phyloP scores from a whole-genome alignment of 2,329 filamentous ascomycete genomes.

The Xylogone sp. region DNA sequence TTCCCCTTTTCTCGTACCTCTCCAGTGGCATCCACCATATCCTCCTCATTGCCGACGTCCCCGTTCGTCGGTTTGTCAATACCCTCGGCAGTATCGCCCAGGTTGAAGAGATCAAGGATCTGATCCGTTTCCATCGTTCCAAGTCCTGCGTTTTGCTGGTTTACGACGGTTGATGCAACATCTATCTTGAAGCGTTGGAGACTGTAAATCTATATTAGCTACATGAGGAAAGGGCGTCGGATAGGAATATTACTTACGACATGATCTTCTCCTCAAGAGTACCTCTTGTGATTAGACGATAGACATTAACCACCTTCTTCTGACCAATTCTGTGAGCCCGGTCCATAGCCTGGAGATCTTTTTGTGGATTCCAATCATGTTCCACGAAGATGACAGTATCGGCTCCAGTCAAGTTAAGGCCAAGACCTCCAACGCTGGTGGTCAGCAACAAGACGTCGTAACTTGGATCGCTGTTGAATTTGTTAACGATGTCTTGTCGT shows the following conservation, averaged over 20 bases:
- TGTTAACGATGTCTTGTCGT: constrained; percentile 96
- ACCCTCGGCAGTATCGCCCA: constrained; percentile 72
- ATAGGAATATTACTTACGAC: constrained; percentile 45
- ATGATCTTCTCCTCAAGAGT: constrained; percentile 98
- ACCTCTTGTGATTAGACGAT: constrained; percentile 90
- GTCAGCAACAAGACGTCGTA: constrained; percentile 94
- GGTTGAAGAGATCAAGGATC: constrained; percentile 92
- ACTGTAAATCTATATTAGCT: constrained; percentile 40
- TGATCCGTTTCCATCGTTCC: constrained; percentile 96
- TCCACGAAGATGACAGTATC: constrained; percentile 99
- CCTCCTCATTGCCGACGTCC: constrained; percentile 60
- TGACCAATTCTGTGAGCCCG: constrained; percentile 96
- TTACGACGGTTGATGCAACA: constrained; percentile 95
- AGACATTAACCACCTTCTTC: constrained; percentile 99
- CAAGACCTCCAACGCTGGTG: constrained; percentile 90
- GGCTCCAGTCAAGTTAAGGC: constrained; percentile 91
- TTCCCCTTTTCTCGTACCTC: constrained; percentile 93
- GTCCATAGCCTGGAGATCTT: constrained; percentile 98
- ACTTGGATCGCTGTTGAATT: constrained; percentile 95
- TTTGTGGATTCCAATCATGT: constrained; percentile 99
- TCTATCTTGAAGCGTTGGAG: constrained; percentile 99
- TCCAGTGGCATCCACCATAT: constrained; percentile 91
- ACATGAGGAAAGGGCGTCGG: constrained; percentile 3
- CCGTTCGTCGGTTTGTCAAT: constrained; percentile 57
- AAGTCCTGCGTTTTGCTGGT: constrained; percentile 95